These are phyloP conservation scores for Yarrowia sp. DNA, from an alignment of 805 yeast genomes.

Conservation along the genomic window DNA sequence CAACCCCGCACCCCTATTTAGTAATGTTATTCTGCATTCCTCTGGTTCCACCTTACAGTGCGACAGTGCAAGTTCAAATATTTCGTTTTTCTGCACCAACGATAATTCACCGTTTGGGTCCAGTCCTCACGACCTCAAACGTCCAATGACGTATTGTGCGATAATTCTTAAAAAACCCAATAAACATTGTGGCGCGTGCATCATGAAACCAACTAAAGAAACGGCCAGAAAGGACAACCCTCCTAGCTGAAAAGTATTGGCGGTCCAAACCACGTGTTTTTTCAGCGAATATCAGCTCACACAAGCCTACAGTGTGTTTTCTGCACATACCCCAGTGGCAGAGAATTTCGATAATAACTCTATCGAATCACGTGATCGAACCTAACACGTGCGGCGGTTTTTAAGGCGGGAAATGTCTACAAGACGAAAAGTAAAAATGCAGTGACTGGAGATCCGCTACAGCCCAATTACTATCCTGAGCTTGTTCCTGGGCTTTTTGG, in stretches of 20 bases:
- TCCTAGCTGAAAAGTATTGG: neutral
- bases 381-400: constrained; percentile 17
- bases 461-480: neutral
- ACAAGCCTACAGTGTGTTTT: too few relatives aligned
- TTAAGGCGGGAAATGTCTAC: neutral
- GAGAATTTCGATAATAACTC: neutral
- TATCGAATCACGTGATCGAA: constrained; percentile 10
- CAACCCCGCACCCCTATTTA: too few relatives aligned
- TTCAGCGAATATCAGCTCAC: too few relatives aligned
- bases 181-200: neutral
- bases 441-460: neutral
- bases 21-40: too few relatives aligned
- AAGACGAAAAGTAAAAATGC: neutral
- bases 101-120: too few relatives aligned
- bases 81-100: too few relatives aligned
- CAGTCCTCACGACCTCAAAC: neutral
- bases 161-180: too few relatives aligned
- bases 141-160: neutral
- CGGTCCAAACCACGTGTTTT: neutral
- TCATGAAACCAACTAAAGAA: neutral
- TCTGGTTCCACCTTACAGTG: too few relatives aligned
- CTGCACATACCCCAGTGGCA: too few relatives aligned
- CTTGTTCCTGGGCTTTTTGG: neutral
- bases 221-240: neutral
- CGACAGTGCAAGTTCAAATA: too few relatives aligned